Percentiles rank a stretch among this genome's conserved stretches.
Conservation (phyloP, 2,329 filamentous ascomycete species). For the Triangularia verruculosa region DNA sequence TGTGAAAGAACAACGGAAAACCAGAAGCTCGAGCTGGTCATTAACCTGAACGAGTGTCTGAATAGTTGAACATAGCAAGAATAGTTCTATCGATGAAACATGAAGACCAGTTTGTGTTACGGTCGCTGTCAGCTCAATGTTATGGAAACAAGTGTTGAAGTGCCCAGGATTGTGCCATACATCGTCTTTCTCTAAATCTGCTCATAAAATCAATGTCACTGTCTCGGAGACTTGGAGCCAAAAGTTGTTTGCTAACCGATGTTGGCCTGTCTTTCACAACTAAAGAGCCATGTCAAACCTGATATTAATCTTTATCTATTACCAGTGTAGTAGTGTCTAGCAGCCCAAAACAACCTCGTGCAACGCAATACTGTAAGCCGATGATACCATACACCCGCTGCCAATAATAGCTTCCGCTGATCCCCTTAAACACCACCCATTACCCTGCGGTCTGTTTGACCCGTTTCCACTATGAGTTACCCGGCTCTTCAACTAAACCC, state of each 20-base stretch:
- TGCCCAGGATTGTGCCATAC: no score
- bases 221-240: no score
- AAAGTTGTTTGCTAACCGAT: background rate
- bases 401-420: background rate
- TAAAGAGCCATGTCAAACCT: background rate
- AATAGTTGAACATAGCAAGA: no score
- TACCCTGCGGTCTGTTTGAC: background rate
- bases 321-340: background rate
- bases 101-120: no score
- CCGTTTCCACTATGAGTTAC: background rate
- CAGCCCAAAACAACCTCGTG: background rate
- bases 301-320: background rate
- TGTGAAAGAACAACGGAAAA: no score
- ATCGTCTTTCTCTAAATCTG: no score
- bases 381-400: background rate
- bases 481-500: constrained; percentile 27
- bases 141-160: no score
- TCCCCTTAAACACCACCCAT: background rate
- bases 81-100: no score
- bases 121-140: no score
- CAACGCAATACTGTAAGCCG: background rate
- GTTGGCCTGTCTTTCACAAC: background rate
- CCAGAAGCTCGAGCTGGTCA: no score
- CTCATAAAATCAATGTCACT: no score
- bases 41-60: no score